Evolutionary conservation across 2,329 filamentous ascomycete species (phyloP).

Genomic region (Cyclaneusma minus): DNA sequence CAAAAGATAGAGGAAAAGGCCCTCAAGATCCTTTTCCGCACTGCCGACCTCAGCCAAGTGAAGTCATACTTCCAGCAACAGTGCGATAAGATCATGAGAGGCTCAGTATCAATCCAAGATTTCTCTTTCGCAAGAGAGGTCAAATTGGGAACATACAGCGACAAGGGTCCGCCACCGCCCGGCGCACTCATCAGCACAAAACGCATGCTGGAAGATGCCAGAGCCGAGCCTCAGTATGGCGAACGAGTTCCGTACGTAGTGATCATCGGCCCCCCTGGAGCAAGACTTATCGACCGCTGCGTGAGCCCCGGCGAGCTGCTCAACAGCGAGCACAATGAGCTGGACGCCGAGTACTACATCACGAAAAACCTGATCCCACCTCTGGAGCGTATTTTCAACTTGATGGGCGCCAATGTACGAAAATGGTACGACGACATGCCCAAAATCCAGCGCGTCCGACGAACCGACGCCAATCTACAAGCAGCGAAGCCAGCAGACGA

Average conservation of each 20-base stretch:
- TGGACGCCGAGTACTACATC: conserved; percentile 96
- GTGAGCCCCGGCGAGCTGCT: conserved; percentile 76
- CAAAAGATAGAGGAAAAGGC: conserved; percentile 94
- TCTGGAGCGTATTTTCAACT: conserved; percentile 88
- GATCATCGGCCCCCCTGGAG: conserved; percentile 71
- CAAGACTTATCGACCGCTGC: conserved; percentile 75
- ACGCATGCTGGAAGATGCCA: conserved; percentile 72
- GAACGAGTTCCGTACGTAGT: conserved; percentile 94
- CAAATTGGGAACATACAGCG: conserved; percentile 74
- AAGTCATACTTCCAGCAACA: conserved; percentile 84
- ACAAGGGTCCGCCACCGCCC: conserved; percentile 64
- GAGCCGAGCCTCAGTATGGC: conserved; percentile 84
- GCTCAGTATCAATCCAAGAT: conserved; percentile 78
- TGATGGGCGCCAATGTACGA: conserved; percentile 81
- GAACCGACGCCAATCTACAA: conserved; percentile 18
- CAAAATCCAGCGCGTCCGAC: conserved; percentile 63
- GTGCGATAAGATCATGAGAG: conserved; percentile 84
- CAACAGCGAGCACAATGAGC: conserved; percentile 56
- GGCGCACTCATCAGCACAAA: conserved; percentile 80
- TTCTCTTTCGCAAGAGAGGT: conserved; percentile 95
- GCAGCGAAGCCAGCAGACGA: conserved; percentile 23
- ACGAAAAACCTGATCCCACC: conserved; percentile 90
- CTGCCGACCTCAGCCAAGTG: conserved; percentile 73
- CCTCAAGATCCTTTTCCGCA: conserved; percentile 77
- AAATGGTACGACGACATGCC: conserved; percentile 97